These are phyloP conservation scores for Deinandra increscens DNA, from an alignment of 129 eudicot species.

Conservation along the genomic window DNA sequence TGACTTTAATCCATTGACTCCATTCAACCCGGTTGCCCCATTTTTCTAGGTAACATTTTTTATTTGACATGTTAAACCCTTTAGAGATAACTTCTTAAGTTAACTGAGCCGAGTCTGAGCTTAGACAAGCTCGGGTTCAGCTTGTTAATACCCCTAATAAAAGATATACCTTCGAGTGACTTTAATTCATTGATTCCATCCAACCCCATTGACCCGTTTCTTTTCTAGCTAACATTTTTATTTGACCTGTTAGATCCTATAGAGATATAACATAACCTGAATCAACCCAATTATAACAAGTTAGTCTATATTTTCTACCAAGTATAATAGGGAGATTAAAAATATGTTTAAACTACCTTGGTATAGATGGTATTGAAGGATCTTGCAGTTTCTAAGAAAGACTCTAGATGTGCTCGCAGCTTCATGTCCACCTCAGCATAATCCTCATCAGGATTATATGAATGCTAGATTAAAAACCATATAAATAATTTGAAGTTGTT, in stretches of 20 bases:
- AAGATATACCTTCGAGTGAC: no score
- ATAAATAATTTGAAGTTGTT: conserved; percentile 20
- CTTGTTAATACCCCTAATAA: no score
- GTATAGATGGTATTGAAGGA: conserved; percentile 89
- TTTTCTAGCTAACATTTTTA: conserved; percentile 4
- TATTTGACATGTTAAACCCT: no score
- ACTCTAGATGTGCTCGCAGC: conserved; percentile 77
- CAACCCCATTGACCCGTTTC: no score
- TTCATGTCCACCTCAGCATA: conserved; percentile 77
- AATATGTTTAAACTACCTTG: conserved; percentile 46
- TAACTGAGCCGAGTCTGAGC: no score
- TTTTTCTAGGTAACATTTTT: no score
- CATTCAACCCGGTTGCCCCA: no score
- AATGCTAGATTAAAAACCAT: conserved; percentile 48
- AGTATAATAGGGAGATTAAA: not conserved
- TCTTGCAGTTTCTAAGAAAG: conserved; percentile 91
- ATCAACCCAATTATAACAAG: not conserved
- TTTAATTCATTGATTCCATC: no score
- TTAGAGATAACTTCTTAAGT: no score
- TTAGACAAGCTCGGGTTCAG: no score
- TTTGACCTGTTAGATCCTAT: not conserved
- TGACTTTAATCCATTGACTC: no score
- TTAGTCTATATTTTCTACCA: not conserved
- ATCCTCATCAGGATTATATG: conserved; percentile 93
- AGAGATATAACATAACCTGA: not conserved